Evolutionary conservation across 768 basidiomycete species (phyloP).

Genomic region (Collybia sordida): DNA sequence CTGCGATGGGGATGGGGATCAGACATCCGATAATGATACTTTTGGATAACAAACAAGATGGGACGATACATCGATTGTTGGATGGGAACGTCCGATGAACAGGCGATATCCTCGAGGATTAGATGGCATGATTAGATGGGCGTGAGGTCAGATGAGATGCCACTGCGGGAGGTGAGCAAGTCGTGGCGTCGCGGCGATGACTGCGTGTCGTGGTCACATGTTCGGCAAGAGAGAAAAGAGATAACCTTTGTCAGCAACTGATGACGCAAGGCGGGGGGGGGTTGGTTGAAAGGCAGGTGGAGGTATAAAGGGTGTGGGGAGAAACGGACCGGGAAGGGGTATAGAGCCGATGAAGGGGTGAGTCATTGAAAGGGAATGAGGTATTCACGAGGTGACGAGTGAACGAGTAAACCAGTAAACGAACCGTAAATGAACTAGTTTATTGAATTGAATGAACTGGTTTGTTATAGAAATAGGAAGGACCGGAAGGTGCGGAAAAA

Average conservation of each 20-base stretch:
- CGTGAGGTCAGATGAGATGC: no score
- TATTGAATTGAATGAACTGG: constrained; percentile 10
- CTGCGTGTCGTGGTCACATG: no score
- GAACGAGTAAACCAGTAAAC: constrained; percentile 1
- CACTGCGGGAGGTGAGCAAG: no score
- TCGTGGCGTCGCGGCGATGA: no score
- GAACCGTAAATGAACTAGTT: constrained; percentile 11
- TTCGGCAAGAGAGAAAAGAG: no score
- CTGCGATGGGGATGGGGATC: no score
- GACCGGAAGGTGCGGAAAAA: constrained; percentile 12
- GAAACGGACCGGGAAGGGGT: background rate
- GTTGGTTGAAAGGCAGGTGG: background rate
- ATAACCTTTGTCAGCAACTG: background rate
- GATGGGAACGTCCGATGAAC: no score
- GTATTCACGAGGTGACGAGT: constrained; percentile 10
- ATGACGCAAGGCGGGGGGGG: background rate
- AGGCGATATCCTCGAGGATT: no score
- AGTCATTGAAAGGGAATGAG: constrained; percentile 2
- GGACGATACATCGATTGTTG: no score
- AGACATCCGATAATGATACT: no score
- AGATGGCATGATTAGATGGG: no score
- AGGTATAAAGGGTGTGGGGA: background rate
- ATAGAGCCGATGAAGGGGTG: background rate
- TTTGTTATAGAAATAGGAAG: constrained; percentile 8
- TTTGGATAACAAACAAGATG: no score